Base-by-base conservation (phyloP, 2,329 filamentous ascomycete species). In the Stemphylium lycopersici region DNA sequence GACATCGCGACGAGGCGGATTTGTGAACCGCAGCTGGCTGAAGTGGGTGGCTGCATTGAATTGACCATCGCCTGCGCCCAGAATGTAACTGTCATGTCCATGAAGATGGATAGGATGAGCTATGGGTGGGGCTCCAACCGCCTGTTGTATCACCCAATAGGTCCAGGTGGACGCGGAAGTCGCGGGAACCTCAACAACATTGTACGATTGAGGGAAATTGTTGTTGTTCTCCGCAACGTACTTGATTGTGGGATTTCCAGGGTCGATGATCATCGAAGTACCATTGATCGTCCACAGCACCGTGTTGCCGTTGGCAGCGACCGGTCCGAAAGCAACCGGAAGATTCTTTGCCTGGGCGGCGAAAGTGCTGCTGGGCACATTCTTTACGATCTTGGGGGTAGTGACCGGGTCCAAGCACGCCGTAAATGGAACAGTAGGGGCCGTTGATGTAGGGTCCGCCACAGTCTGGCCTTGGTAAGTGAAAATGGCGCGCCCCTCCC, bases 61-160 rank as follows among this genome's bases (percentile, higher is more conserved):
- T 31, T 55, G 39, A 0, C 59, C 67, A 51, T 67, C 84, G 78
- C 69, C 58, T 31, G 41, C 42, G 2, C 62, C 69, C 1, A 71
- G 52, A 5, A 71, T 38, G 18, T 56, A 66, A 40, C 60, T 58
- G 36, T 71, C 68, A 15, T 71, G 66, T 11, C 68, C 62, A 49
- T 71, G 67, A 3, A 70, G 62, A 56, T 71, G 68, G 24, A 71
- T 70, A 0, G 68, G 70, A 52, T 66, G 66, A 52, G 75, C 61
- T 81, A 74, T 63, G 2, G 72, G 70, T 40, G 69, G 53, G 51
- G 75, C 56, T 32, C 63, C 67, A 7, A 63, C 56, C 1, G 72
- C 66, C 56, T 77, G 73, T 47, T 81, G 79, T 36, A 81, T 77
- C 31, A 81, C 70, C 78, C 78, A 81, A 63, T 77, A 80, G 0